A percentile compares a stretch with the other conserved stretches of the same genome.
phyloP scores from a whole-genome alignment of 2,329 filamentous ascomycete species.

The Arthrinium puccinioides region DNA sequence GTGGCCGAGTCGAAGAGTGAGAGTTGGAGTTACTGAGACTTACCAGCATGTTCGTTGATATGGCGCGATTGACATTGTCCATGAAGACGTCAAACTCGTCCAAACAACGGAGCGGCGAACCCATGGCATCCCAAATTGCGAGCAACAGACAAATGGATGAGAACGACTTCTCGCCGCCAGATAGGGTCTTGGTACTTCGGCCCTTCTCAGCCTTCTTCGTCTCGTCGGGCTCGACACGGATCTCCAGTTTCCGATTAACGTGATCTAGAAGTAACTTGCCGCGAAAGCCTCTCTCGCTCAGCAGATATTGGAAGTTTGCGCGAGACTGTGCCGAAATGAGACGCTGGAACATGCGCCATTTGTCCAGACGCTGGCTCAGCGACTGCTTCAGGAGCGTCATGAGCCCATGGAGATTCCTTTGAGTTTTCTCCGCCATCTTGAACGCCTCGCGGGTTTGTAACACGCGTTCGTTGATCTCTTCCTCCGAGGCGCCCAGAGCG shows the following conservation, averaged over 20 bases:
- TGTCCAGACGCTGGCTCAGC: slow-evolving; percentile 59
- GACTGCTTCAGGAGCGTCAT: slow-evolving; percentile 45
- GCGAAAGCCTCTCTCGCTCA: slow-evolving; percentile 83
- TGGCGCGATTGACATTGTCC: slow-evolving; percentile 91
- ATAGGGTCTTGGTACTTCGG: slow-evolving; percentile 83
- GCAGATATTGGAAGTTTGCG: slow-evolving; percentile 78
- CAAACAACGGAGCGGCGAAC: slow-evolving; percentile 85
- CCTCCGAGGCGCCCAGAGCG: slow-evolving; percentile 54
- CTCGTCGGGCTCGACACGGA: slow-evolving; percentile 66
- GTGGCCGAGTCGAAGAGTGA: too few relatives aligned
- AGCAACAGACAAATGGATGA: slow-evolving; percentile 91
- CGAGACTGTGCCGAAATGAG: slow-evolving; percentile 81
- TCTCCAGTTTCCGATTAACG: slow-evolving; percentile 61
- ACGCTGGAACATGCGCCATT: slow-evolving; percentile 77
- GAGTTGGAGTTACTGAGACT: slow-evolving; percentile 30
- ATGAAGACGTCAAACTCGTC: slow-evolving; percentile 99
- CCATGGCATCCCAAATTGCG: slow-evolving; percentile 96
- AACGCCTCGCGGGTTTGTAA: slow-evolving; percentile 32
- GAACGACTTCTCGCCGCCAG: slow-evolving; percentile 95
- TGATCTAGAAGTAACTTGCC: slow-evolving; percentile 78
- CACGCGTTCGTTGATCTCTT: slow-evolving; percentile 52
- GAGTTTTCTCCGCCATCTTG: slow-evolving; percentile 30
- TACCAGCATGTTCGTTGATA: slow-evolving; percentile 90
- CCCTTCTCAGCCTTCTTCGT: slow-evolving; percentile 64
- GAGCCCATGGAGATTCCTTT: slow-evolving; percentile 34